Base-by-base conservation (phyloP, 176 grass and related monocot species). In the Aegilops speltoides region DNA sequence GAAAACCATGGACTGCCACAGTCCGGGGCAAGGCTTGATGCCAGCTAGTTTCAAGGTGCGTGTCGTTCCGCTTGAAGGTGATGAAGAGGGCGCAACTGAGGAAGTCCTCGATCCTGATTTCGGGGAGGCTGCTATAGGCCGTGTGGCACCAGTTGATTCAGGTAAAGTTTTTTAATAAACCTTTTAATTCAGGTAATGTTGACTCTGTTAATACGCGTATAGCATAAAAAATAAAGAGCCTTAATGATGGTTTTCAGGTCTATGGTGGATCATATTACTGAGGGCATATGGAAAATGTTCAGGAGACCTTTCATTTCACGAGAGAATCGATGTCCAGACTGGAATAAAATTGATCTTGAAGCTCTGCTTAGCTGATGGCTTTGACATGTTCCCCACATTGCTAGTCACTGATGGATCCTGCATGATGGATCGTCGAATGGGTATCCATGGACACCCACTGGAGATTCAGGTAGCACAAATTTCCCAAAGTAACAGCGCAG, bases 1-100 rank as follows among this genome's bases (percentile, higher is more conserved):
- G 80, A 97, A 97, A 95, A 97, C 93, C 46, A 97, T 97, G 83
- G 95, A 97, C 52, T 95, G 93, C 85, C 91, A 95, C 77, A 97
- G 93, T 87, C 95, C 93, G 56, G 95, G 93, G 67, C 93, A 97
- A 86, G 91, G 93, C 19, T 73, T 95, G 71, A 97, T 97, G 93
- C 95, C 91, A 52, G 91, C 93, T 29, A 97, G 95, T 86, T 97
- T 97, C 82, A 97, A 95, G 89, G 89, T 97, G 22, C 83, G 93
- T 45, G 91, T 89, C 20, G 77, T 93, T 86, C 93, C 80, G n/a
- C 91, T 95, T 74, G 91, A 95, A 22, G 87, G 88, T 20, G 88
- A 91, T 54, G 95, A 97, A 4, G 87, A 88, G 61, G 87, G 86
- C 36, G 90, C 89, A 38, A 88, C 80, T 71, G 93, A 97, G 77